Conservation (phyloP, 1,284 basidiomycete species). For the Puccinia triticina region DNA sequence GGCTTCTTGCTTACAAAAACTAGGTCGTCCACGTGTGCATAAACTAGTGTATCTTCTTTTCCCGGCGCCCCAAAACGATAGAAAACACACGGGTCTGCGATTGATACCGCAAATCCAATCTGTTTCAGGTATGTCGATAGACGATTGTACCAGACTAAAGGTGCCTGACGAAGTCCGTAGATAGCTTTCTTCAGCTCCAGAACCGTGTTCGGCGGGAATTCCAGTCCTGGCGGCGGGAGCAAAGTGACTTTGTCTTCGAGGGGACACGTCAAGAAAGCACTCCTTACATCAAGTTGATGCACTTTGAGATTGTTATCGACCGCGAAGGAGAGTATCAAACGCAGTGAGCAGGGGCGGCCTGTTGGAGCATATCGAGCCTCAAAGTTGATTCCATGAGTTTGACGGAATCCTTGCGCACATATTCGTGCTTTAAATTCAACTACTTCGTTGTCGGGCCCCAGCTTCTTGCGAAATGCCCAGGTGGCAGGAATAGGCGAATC, state of each 20-base stretch:
- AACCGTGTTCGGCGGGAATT: neutral
- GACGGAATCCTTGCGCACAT: too few species aligned
- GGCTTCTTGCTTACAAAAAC: too few species aligned
- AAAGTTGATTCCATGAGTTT: neutral
- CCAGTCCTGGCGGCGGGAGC: neutral
- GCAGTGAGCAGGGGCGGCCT: neutral
- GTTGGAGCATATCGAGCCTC: neutral
- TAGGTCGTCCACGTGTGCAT: constrained; percentile 14
- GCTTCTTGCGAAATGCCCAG: neutral
- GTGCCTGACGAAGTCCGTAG: too few species aligned
- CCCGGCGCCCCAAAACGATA: neutral
- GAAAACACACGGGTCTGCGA: neutral
- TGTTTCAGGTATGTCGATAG: too few species aligned
- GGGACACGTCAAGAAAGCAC: too few species aligned
- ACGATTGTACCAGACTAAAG: too few species aligned
- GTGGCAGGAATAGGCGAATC: neutral
- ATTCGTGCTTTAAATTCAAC: neutral
- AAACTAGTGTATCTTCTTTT: neutral
- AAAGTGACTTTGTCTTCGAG: neutral
- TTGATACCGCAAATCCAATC: too few species aligned
- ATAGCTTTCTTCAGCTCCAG: constrained; percentile 4
- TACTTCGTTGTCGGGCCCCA: neutral
- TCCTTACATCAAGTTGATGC: constrained; percentile 12
- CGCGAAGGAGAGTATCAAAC: neutral
- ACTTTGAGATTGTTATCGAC: neutral